phyloP scores from a whole-genome alignment of 768 basidiomycete species.

The Calvatia gigantea region DNA sequence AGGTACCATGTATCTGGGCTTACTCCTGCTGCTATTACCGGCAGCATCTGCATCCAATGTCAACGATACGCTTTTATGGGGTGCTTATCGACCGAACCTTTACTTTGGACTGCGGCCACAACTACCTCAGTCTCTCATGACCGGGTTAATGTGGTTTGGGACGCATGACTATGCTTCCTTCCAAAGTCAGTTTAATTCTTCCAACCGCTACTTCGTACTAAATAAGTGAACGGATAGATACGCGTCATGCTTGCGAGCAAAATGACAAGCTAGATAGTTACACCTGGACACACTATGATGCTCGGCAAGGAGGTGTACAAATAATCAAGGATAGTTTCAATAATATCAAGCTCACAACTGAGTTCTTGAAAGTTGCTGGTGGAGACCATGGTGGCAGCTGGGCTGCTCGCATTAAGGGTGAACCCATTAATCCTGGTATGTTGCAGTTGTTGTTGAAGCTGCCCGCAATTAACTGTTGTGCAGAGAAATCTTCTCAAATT shows the following conservation, averaged over 20 bases:
- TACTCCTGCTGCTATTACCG: constrained; percentile 43
- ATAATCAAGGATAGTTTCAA: constrained; percentile 77
- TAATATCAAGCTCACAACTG: constrained; percentile 82
- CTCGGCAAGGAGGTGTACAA: constrained; percentile 83
- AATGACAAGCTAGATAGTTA: constrained; percentile 77
- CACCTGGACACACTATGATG: constrained; percentile 86
- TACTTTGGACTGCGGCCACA: constrained; percentile 91
- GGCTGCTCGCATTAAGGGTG: constrained; percentile 81
- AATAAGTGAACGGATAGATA: constrained; percentile 36
- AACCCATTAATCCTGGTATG: constrained; percentile 68
- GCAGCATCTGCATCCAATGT: constrained; percentile 31
- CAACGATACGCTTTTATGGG: constrained; percentile 74
- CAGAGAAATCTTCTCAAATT: constrained; percentile 53
- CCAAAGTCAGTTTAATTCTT: constrained; percentile 42
- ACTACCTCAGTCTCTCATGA: constrained; percentile 86
- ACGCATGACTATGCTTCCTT: constrained; percentile 79
- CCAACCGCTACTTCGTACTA: constrained; percentile 4
- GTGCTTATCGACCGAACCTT: constrained; percentile 86
- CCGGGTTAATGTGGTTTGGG: constrained; percentile 93
- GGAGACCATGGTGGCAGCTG: constrained; percentile 85
- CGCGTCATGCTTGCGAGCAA: constrained; percentile 88
- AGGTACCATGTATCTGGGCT: constrained; percentile 37
- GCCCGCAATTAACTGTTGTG: background rate
- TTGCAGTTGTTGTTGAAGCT: background rate
- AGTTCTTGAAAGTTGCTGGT: constrained; percentile 82